Conservation (phyloP, 768 basidiomycete species). For the Gloeostereum incarnatum region DNA sequence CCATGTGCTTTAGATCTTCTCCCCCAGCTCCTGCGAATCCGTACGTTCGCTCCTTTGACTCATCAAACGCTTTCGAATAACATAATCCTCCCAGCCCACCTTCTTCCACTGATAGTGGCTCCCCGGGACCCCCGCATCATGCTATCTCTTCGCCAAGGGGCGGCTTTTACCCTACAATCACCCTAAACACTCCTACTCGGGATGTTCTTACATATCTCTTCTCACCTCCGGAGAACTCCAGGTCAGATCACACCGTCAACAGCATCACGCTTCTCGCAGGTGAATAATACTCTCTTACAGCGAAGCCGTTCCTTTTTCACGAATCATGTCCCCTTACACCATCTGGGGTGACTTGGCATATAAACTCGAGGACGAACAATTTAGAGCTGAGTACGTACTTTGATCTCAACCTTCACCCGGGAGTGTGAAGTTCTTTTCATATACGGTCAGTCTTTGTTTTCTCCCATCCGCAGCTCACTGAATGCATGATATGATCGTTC, state of each 20-base stretch:
- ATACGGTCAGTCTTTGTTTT: constrained; percentile 15
- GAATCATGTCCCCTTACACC: constrained; percentile 42
- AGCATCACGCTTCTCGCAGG: neutral
- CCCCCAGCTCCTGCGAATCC: constrained; percentile 28
- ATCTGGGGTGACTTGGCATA: constrained; percentile 70
- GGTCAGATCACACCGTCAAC: constrained; percentile 23
- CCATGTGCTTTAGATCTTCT: constrained; percentile 10
- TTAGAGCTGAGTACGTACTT: constrained; percentile 73
- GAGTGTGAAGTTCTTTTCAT: constrained; percentile 19
- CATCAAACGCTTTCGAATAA: constrained; percentile 5
- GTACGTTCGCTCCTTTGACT: constrained; percentile 16
- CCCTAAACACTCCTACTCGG: constrained; percentile 49
- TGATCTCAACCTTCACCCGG: constrained; percentile 17
- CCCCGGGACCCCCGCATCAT: constrained; percentile 14
- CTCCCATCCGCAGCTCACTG: constrained; percentile 14
- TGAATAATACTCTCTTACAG: constrained; percentile 13
- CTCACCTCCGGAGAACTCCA: constrained; percentile 55
- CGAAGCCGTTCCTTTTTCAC: constrained; percentile 25
- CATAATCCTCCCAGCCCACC: constrained; percentile 7
- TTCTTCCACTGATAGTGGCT: constrained; percentile 4
- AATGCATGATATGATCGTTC: constrained; percentile 7
- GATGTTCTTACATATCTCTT: constrained; percentile 68
- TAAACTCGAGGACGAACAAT: constrained; percentile 62
- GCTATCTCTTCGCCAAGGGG: constrained; percentile 35
- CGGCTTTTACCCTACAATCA: constrained; percentile 43